Evolutionary conservation across 2,329 filamentous ascomycete genomes (phyloP).

Genomic region (Monosporascus cannonballus): DNA sequence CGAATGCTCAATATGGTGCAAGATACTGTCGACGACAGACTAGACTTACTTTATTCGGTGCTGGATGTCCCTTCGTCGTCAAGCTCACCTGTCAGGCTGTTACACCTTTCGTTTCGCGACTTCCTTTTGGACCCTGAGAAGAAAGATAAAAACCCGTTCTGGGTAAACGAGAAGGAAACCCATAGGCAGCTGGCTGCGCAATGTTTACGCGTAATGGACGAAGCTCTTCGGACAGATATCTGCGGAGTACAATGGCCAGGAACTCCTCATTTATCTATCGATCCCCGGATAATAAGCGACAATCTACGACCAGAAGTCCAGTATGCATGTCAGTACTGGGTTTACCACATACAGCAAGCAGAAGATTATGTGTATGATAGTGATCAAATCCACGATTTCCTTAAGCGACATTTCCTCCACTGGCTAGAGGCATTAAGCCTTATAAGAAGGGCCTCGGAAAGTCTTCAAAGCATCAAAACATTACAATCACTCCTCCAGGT

Average conservation of each 20-base stretch:
- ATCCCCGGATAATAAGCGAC: not conserved
- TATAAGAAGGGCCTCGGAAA: slow-evolving; percentile 15
- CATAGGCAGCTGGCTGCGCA: slow-evolving; percentile 23
- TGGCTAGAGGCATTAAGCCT: slow-evolving; percentile 29
- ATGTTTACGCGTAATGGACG: slow-evolving; percentile 30
- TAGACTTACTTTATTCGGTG: slow-evolving; percentile 29
- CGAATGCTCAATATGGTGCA: slow-evolving; percentile 2
- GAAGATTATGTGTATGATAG: slow-evolving; percentile 17
- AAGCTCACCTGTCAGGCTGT: slow-evolving; percentile 18
- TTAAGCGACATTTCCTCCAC: slow-evolving; percentile 25
- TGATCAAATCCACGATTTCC: slow-evolving; percentile 20
- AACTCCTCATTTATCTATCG: not conserved
- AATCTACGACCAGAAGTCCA: slow-evolving; percentile 7
- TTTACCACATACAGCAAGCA: slow-evolving; percentile 17
- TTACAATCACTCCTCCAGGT: slow-evolving; percentile 7
- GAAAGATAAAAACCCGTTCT: slow-evolving; percentile 19
- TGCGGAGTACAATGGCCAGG: slow-evolving; percentile 14
- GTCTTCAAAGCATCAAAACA: slow-evolving; percentile 4
- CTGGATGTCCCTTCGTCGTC: slow-evolving; percentile 21
- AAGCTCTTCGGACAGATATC: slow-evolving; percentile 28
- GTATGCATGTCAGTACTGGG: slow-evolving; percentile 28
- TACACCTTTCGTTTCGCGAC: slow-evolving; percentile 33
- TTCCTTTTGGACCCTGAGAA: slow-evolving; percentile 27
- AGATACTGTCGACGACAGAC: slow-evolving; percentile 10
- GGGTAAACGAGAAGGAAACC: slow-evolving; percentile 25